Evolutionary conservation across 768 basidiomycete species (phyloP), one percentile per base, ranked within the genome.

Genomic region (Lactarius tabidus): DNA sequence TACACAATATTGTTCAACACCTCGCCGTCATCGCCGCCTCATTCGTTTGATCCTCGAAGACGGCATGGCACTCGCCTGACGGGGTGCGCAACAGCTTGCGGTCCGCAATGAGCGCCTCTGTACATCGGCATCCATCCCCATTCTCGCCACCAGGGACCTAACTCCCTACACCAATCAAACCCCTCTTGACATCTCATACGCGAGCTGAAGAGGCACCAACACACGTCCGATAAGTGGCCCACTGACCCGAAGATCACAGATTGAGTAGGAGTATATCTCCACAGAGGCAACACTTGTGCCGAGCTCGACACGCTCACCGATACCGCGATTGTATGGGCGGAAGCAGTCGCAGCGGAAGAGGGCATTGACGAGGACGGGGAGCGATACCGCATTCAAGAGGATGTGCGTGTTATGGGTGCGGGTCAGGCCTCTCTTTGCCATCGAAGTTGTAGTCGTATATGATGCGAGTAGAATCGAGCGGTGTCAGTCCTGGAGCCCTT

Each of bases 221-320:
- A 89, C 88, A 0, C 85, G 88, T 3, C 86, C 90, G 5, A 93
- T 94, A 51, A 86, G 84, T 12, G 88, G 79, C 95, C 95, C 0
- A 97, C 95, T 0, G 95, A 97, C 0, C 93, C 95, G 0, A 88
- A 87, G 60, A 93, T 92, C 12, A 83, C 83, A 65, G 90, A 95
- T 66, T 83, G 95, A 20, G 88, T 98, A 2, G 76, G 95, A 2
- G 84, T 98, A n/a, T 98, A 96, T 74, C 71, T 98, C 33, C 91
- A 95, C 71, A 86, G 93, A 0, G 85, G 82, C 2, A 93, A 95
- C 71, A 84, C 85, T 33, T 63, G 70, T 2, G 79, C 77, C 43
- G 87, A 95, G 35, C 80, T 96, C 5, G 82, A 85, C 45, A 72
- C 75, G 17, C 76, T 96, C 23, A 80, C 84, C 0, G 63, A 73